These are phyloP conservation scores for Plicaturopsis crispa DNA, from an alignment of 768 basidiomycete species.

Conservation along the genomic window DNA sequence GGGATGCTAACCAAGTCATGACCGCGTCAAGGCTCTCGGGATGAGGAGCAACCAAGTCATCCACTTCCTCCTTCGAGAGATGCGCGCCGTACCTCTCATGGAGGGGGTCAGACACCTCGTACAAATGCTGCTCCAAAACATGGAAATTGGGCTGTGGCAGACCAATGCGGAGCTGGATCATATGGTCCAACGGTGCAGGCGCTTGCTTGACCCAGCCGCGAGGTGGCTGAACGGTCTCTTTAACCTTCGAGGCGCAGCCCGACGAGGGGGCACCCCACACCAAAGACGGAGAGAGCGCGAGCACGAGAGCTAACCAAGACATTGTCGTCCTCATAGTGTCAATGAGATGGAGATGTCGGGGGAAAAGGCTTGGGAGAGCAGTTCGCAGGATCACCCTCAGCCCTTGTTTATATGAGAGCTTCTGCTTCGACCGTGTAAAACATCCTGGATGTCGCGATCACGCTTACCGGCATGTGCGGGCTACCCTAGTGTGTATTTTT, in stretches of 20 bases:
- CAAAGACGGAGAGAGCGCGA: slow-evolving; percentile 13
- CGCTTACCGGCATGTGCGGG: too few species aligned
- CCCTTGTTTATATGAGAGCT: too few species aligned
- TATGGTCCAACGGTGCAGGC: slow-evolving; percentile 34
- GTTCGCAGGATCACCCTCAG: too few species aligned
- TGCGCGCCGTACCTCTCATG: slow-evolving; percentile 48
- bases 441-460: too few species aligned
- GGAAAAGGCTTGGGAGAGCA: too few species aligned
- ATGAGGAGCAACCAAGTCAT: slow-evolving; percentile 52
- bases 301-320: slow-evolving; percentile 8
- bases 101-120: slow-evolving; percentile 50
- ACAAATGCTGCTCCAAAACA: slow-evolving; percentile 41
- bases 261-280: slow-evolving; percentile 12
- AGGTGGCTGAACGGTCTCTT: slow-evolving; percentile 43
- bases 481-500: too few species aligned
- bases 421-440: too few species aligned
- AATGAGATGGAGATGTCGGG: too few species aligned
- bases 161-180: slow-evolving; percentile 50
- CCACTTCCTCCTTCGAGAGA: slow-evolving; percentile 60
- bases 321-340: not conserved
- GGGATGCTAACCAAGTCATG: slow-evolving; percentile 50
- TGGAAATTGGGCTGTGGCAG: slow-evolving; percentile 46
- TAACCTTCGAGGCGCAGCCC: slow-evolving; percentile 25
- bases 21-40: slow-evolving; percentile 44
- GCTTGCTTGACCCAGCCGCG: slow-evolving; percentile 39